Evolutionary conservation across 1,284 basidiomycete species (phyloP), one percentile per base, ranked within the genome.

Genomic region (Violaceomyces palustris): DNA sequence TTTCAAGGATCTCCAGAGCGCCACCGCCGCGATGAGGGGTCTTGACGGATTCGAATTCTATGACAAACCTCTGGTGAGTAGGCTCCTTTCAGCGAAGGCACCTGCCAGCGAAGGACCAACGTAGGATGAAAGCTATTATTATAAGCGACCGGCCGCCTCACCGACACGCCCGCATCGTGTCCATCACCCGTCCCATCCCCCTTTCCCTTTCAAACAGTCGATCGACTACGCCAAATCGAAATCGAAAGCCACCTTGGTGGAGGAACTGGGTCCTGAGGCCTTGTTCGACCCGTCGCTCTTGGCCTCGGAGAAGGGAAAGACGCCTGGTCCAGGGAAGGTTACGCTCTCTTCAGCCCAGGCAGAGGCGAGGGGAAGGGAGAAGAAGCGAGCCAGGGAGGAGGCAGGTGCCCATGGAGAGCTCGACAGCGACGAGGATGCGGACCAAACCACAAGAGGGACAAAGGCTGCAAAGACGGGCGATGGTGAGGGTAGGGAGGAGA

Each of bases 1-100:
- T 54, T 99, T 96, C 75, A 81, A 83, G 52, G 89, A 92, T 76
- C 82, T 91, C 47, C 81, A 86, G 15, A 81, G 83, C 36, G 88
- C 91, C 42, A 96, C 91, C 10, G 81, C 89, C 27, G 94, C 92
- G 15, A 80, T 94, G 81, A 80, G 91, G 31, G 87, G 85, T 35
- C 85, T 91, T 68, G 84, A 87, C 63, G 91, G 91, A 42, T 88
- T 93, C 80, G 61, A 83, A 15, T 97, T 97, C 77, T 97, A 96
- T 72, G 89, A 90, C 64, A 89, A 87, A 67, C 84, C 85, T 29
- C 79, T 93, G 74, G 88, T 90, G 74, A 76, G 84, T 79, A 5
- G 6, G 24, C 6, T 14, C n/a, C n/a, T 22, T 15, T 25, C 31
- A 29, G 22, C 6, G 26, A 8, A 28, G 8, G 26, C 26, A 28